Percentiles rank a stretch among this genome's conserved stretches.
Evolutionary conservation across 495 filamentous ascomycete species (phyloP).

Genomic region (Talaromyces ruber): DNA sequence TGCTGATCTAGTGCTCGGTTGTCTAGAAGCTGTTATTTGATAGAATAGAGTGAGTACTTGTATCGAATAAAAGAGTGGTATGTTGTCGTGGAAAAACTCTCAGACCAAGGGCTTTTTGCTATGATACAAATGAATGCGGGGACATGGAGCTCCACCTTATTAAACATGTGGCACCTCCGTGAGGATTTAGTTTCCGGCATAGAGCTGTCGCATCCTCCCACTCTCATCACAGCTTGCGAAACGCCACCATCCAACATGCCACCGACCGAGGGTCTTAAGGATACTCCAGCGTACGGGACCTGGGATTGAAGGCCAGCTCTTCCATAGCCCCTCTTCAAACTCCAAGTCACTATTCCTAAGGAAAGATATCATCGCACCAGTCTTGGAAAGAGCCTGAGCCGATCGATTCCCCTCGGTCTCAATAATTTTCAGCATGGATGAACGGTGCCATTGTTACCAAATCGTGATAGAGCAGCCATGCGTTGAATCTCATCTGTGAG

Average conservation of each 20-base stretch:
- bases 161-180: background rate
- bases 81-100: background rate
- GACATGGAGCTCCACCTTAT: background rate
- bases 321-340: slow-evolving; percentile 1
- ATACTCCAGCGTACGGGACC: background rate
- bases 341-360: background rate
- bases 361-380: background rate
- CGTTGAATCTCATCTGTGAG: background rate
- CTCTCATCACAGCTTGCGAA: background rate
- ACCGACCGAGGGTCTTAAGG: background rate
- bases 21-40: background rate
- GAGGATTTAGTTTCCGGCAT: background rate
- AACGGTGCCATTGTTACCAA: background rate
- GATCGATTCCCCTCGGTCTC: background rate
- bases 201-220: background rate
- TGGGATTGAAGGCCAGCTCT: background rate
- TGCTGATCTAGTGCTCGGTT: slow-evolving; percentile 15
- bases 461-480: background rate
- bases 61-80: background rate
- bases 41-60: background rate
- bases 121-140: slow-evolving; percentile 3
- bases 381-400: background rate
- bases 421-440: background rate
- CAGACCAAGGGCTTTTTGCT: background rate
- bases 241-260: background rate